These are phyloP conservation scores for Rutstroemia sydowiana DNA, from an alignment of 2,329 filamentous ascomycete genomes.

Conservation along the genomic window DNA sequence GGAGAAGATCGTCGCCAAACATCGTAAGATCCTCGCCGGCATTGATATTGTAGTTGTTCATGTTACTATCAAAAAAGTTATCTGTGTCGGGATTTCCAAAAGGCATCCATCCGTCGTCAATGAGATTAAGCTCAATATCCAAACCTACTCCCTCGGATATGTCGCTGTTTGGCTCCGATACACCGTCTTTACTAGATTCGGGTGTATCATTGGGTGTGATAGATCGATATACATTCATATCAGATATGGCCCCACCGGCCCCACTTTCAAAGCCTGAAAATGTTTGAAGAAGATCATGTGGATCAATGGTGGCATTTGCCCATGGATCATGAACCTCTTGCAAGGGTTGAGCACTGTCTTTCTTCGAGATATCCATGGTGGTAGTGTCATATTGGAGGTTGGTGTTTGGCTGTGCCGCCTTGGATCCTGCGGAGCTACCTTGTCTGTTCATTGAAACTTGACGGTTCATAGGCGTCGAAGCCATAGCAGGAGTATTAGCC, in stretches of 20 bases:
- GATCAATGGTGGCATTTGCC: slow-evolving; percentile 45
- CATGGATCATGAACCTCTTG: slow-evolving; percentile 27
- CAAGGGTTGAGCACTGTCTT: slow-evolving; percentile 26
- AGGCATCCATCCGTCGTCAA: slow-evolving; percentile 37
- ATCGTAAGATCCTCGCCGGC: slow-evolving; percentile 23
- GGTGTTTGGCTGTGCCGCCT: slow-evolving; percentile 21
- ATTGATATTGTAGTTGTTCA: slow-evolving; percentile 33
- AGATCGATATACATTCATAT: slow-evolving; percentile 47
- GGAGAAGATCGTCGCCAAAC: slow-evolving; percentile 24
- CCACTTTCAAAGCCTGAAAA: slow-evolving; percentile 36
- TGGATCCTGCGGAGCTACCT: slow-evolving; percentile 38
- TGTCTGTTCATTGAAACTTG: slow-evolving; percentile 42
- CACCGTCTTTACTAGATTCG: slow-evolving; percentile 54
- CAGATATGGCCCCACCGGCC: slow-evolving; percentile 42
- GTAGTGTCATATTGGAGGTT: slow-evolving; percentile 14
- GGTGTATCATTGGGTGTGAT: slow-evolving; percentile 57
- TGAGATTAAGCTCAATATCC: slow-evolving; percentile 42
- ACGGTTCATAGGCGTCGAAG: slow-evolving; percentile 43
- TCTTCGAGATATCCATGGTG: slow-evolving; percentile 22
- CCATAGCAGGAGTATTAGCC: slow-evolving; percentile 23
- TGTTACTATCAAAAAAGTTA: slow-evolving; percentile 2
- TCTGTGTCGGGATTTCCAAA: slow-evolving; percentile 37
- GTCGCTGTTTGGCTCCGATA: slow-evolving; percentile 55
- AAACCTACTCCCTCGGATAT: slow-evolving; percentile 47
- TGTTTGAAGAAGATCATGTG: slow-evolving; percentile 40